A percentile compares a stretch with the other conserved stretches of the same genome.
These are phyloP conservation scores for Trematosphaeria pertusa DNA, from an alignment of 2,329 filamentous ascomycete species.

Conservation along the genomic window DNA sequence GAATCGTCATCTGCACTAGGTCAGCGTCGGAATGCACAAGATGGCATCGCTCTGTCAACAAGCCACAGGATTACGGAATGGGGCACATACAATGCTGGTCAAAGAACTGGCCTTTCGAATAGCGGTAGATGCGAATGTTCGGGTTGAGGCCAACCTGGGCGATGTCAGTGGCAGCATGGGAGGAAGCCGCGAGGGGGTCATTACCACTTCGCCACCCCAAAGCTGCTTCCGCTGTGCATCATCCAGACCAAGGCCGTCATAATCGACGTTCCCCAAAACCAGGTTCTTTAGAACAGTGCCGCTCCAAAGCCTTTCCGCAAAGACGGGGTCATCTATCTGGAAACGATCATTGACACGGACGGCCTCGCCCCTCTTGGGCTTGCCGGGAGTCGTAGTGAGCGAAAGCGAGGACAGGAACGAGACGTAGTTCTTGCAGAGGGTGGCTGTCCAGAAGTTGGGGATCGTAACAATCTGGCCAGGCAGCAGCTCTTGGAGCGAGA, in stretches of 20 bases:
- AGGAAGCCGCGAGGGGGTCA: background rate
- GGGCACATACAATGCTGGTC: constrained; percentile 84
- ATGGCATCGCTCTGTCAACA: no score
- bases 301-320: constrained; percentile 79
- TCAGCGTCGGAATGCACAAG: no score
- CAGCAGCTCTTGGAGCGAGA: constrained; percentile 65
- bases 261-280: constrained; percentile 46
- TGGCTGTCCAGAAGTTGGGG: constrained; percentile 75
- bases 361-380: constrained; percentile 80
- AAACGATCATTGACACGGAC: constrained; percentile 89
- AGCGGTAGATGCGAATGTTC: constrained; percentile 89
- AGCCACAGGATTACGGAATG: no score
- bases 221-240: constrained; percentile 45
- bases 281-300: constrained; percentile 76
- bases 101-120: constrained; percentile 86
- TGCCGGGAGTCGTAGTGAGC: constrained; percentile 77
- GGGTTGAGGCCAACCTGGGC: constrained; percentile 75
- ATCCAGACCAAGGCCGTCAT: constrained; percentile 36
- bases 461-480: constrained; percentile 75
- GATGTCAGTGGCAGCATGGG: background rate
- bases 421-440: constrained; percentile 77
- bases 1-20: constrained; percentile 77
- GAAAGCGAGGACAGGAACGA: constrained; percentile 74
- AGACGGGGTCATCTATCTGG: constrained; percentile 76
- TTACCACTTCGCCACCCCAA: constrained; percentile 77